phyloP scores from a whole-genome alignment of 306 rosid species.

The Canavalia ensiformis region DNA sequence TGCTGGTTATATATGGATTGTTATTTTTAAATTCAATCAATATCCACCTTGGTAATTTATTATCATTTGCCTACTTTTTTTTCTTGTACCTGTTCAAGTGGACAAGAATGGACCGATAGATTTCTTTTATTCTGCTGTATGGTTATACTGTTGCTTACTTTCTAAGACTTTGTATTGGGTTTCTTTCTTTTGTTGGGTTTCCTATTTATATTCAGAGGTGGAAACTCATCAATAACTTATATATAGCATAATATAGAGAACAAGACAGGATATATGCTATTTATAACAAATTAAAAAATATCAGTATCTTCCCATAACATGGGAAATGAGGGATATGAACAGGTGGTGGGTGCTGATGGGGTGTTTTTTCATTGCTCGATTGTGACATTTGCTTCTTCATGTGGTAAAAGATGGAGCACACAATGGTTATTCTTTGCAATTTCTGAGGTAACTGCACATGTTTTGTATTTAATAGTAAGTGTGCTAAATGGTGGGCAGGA shows the following conservation, averaged over 20 bases:
- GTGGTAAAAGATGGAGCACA: conserved; percentile 98
- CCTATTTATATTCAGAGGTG: conserved; percentile 29
- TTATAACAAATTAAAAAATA: conserved; percentile 58
- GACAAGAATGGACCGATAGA: conserved; percentile 52
- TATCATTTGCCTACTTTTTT: conserved; percentile 44
- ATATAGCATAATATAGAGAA: conserved; percentile 49
- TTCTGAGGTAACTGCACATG: conserved; percentile 94
- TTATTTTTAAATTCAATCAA: conserved; percentile 47
- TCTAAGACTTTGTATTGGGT: conserved; percentile 43
- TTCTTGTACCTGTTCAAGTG: conserved; percentile 51
- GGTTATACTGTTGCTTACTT: conserved; percentile 46
- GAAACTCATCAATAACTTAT: conserved; percentile 34
- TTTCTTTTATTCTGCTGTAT: conserved; percentile 54
- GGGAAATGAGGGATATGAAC: conserved; percentile 93
- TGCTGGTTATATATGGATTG: conserved; percentile 47
- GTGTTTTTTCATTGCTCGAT: conserved; percentile 88
- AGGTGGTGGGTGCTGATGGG: conserved; percentile 88
- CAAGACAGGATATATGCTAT: conserved; percentile 52
- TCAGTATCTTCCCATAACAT: conserved; percentile 68
- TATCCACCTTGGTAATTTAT: conserved; percentile 39
- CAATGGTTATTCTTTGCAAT: conserved; percentile 90
- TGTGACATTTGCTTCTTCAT: conserved; percentile 94
- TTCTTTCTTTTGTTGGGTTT: conserved; percentile 47
- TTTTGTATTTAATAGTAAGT: conserved; percentile 55
- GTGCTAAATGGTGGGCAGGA: conserved; percentile 72